Evolutionary conservation across 345 rosid species (phyloP), one percentile per base, ranked within the genome.

Genomic region (Carallia brachiata): DNA sequence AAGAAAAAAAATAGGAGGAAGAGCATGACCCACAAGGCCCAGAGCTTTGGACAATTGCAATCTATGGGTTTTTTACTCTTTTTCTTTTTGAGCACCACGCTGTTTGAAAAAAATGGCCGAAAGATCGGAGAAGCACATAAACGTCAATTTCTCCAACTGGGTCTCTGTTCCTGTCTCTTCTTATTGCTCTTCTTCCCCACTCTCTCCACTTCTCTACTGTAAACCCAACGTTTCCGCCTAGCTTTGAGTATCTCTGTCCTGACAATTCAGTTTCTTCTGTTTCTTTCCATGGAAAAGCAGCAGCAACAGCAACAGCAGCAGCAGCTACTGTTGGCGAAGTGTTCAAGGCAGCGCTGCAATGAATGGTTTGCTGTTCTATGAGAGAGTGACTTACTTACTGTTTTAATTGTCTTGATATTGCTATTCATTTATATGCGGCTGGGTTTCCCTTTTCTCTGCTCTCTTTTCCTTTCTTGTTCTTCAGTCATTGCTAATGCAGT

Each of bases 271-370:
- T 37, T 67, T 65, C 53, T 47, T 31, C 23, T 61, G 66, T 32
- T 59, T 62, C 53, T 77, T 70, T 79, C 52, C 81, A 90, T 93
- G 98, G 98, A 93, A 73, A 86, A 82, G 54, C 80, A 82, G 6
- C 84, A 79, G 36, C 23, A 79, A 32, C 86, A 82, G 64, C 90
- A 83, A 73, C 92, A 82, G 54, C 80, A 82, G 6, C 84, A 82
- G 64, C 90, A 83, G 75, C 92, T 87, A 70, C 84, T 85, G 70
- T 68, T 87, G 80, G 77, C 92, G 52, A 93, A 89, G 80, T 84
- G 85, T 78, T 88, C 96, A n/a, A 77, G 98, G 76, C 96, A 89
- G 75, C 78, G 91, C 58, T 91, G 73, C 84, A 89, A 78, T 83
- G 97, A 93, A 89, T 91, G 98, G 98, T 93, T 66, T 66, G 80